These are phyloP conservation scores for Cercospora nicotianae DNA, from an alignment of 2,329 filamentous ascomycete genomes.

Conservation along the genomic window DNA sequence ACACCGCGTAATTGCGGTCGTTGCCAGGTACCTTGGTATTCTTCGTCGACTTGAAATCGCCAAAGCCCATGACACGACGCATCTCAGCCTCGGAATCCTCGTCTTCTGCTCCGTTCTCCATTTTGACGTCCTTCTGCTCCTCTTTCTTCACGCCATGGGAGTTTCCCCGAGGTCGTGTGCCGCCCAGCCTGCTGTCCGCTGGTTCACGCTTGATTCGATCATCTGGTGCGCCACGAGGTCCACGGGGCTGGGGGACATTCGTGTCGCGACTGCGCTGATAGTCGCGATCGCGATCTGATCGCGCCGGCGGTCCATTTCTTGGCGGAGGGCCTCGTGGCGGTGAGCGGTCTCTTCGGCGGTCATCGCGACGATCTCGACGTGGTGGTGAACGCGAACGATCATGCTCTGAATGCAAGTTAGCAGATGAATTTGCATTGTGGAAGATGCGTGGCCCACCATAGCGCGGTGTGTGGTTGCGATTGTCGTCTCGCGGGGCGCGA, in stretches of 20 bases:
- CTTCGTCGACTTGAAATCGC: slow-evolving; percentile 81
- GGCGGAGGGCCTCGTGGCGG: neutral
- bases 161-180: slow-evolving; percentile 5
- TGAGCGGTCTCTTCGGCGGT: slow-evolving; percentile 24
- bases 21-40: slow-evolving; percentile 87
- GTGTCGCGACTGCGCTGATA: slow-evolving; percentile 18
- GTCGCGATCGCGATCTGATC: slow-evolving; percentile 29
- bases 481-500: slow-evolving; percentile 31
- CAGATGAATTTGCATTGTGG: neutral
- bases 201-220: slow-evolving; percentile 18
- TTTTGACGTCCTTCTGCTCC: slow-evolving; percentile 24
- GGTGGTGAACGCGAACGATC: slow-evolving; percentile 37
- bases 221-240: slow-evolving; percentile 19
- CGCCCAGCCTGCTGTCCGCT: slow-evolving; percentile 9
- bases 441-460: slow-evolving; percentile 26
- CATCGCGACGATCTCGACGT: slow-evolving; percentile 34
- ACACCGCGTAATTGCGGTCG: slow-evolving; percentile 70
- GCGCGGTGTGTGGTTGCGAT: slow-evolving; percentile 30
- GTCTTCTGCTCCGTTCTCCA: slow-evolving; percentile 31
- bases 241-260: slow-evolving; percentile 13
- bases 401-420: slow-evolving; percentile 30
- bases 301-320: slow-evolving; percentile 22
- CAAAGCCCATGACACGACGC: slow-evolving; percentile 87
- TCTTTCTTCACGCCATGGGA: slow-evolving; percentile 11
- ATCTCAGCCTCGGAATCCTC: slow-evolving; percentile 71